Conservation (phyloP, 2,329 filamentous ascomycete species). For the Penicillium capsulatum region DNA sequence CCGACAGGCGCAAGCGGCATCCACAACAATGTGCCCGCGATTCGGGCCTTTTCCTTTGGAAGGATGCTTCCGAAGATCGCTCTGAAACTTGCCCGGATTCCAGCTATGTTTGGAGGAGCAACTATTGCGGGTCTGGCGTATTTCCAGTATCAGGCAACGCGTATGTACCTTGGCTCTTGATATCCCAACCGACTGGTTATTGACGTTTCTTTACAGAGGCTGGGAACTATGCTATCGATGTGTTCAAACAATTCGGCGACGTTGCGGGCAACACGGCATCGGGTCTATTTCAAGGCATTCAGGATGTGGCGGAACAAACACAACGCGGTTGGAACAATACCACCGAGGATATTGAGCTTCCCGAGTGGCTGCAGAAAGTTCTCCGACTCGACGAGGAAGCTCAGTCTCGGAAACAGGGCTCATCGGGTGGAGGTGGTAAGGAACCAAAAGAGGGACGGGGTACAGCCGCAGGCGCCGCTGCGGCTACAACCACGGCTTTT, state of each 20-base stretch:
- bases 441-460: conserved; percentile 54
- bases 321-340: conserved; percentile 76
- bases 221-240: conserved; percentile 70
- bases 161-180: conserved; percentile 50
- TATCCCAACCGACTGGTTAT: not conserved
- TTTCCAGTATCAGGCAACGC: conserved; percentile 90
- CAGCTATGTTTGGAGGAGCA: conserved; percentile 85
- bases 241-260: conserved; percentile 70
- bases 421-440: conserved; percentile 43
- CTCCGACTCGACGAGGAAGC: conserved; percentile 60
- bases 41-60: conserved; percentile 63
- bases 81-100: conserved; percentile 81
- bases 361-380: conserved; percentile 76
- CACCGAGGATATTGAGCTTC: conserved; percentile 67
- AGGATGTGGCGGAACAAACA: conserved; percentile 73
- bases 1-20: conserved; percentile 73
- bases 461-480: conserved; percentile 59
- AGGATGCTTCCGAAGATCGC: conserved; percentile 75
- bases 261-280: conserved; percentile 65
- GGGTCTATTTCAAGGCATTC: conserved; percentile 66
- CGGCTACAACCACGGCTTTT: conserved; percentile 70
- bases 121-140: conserved; percentile 85
- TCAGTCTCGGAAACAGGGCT: conserved; percentile 47
- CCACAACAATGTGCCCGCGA: conserved; percentile 66
- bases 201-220: conserved; percentile 52